phyloP scores from a whole-genome alignment of 352 stramenopile species.

The Pythium oligandrum region DNA sequence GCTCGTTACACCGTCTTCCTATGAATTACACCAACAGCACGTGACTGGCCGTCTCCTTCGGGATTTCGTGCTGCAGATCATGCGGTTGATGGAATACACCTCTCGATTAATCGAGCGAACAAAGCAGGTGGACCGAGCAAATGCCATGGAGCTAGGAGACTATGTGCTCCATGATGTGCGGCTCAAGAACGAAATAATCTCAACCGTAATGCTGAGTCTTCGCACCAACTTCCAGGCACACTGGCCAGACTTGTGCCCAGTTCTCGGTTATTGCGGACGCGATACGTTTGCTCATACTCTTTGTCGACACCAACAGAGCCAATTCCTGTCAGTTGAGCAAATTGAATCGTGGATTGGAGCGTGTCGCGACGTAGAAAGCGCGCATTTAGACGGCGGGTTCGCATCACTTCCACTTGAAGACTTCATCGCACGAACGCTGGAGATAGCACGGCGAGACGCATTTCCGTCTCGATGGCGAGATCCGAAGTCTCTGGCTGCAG shows the following conservation, averaged over 20 bases:
- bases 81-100: not conserved
- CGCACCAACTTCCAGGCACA: slow-evolving; percentile 3
- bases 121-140: too few species aligned
- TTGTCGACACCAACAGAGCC: slow-evolving; percentile 12
- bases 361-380: too few species aligned
- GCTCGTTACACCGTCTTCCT: not conserved
- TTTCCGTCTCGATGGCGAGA: slow-evolving; percentile 38
- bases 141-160: slow-evolving; percentile 19
- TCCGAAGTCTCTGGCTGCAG: slow-evolving; percentile 22
- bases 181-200: slow-evolving; percentile 31
- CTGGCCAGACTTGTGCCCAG: slow-evolving; percentile 18
- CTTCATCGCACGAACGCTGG: slow-evolving; percentile 35
- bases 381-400: too few species aligned
- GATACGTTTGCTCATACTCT: slow-evolving; percentile 6
- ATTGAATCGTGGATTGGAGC: slow-evolving; percentile 1
- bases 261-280: not conserved
- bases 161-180: slow-evolving; percentile 24
- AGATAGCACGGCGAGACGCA: slow-evolving; percentile 17
- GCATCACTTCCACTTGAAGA: slow-evolving; percentile 10
- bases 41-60: not conserved
- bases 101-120: slow-evolving; percentile 14
- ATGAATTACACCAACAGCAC: not conserved
- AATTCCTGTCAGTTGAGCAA: slow-evolving; percentile 24
- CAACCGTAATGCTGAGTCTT: slow-evolving; percentile 19
- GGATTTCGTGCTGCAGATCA: not conserved